These are phyloP conservation scores for Pezicula rhizophila DNA, from an alignment of 2,329 filamentous ascomycete genomes.

Conservation along the genomic window DNA sequence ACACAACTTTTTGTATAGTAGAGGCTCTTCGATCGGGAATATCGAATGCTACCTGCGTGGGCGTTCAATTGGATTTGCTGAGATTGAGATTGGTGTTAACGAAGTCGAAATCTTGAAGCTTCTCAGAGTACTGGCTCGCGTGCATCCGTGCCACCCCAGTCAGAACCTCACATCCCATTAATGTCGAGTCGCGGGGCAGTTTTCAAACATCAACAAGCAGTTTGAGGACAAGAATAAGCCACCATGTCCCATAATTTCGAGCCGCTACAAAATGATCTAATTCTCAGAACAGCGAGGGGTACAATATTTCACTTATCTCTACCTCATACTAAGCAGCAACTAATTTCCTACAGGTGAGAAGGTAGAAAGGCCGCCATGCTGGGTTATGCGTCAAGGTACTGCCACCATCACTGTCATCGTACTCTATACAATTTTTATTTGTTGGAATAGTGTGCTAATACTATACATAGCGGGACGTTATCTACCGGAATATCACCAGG, in stretches of 20 bases:
- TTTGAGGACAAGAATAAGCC: slow-evolving; percentile 3
- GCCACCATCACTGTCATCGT: background rate
- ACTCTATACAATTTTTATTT: slow-evolving; percentile 2
- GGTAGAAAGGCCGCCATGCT: slow-evolving; percentile 90
- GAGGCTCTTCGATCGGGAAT: too few species aligned
- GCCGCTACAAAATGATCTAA: slow-evolving; percentile 85
- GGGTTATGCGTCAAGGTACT: slow-evolving; percentile 98
- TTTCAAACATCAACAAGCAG: background rate
- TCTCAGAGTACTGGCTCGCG: too few species aligned
- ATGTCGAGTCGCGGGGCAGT: background rate
- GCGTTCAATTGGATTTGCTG: too few species aligned
- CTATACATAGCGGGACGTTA: slow-evolving; percentile 74
- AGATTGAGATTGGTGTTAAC: too few species aligned
- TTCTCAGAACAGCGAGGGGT: slow-evolving; percentile 89
- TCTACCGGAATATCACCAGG: slow-evolving; percentile 94
- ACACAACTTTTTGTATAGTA: too few species aligned
- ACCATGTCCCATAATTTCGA: slow-evolving; percentile 68
- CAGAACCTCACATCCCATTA: too few species aligned
- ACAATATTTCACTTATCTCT: slow-evolving; percentile 4
- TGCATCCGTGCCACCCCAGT: too few species aligned
- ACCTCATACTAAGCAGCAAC: slow-evolving; percentile 1
- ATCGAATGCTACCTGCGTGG: too few species aligned
- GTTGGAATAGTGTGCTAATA: slow-evolving; percentile 5
- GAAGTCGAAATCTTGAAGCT: too few species aligned
- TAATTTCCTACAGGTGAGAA: slow-evolving; percentile 59